phyloP scores from a whole-genome alignment of 1,139 yeast genomes.

The Hansenula anomala region DNA sequence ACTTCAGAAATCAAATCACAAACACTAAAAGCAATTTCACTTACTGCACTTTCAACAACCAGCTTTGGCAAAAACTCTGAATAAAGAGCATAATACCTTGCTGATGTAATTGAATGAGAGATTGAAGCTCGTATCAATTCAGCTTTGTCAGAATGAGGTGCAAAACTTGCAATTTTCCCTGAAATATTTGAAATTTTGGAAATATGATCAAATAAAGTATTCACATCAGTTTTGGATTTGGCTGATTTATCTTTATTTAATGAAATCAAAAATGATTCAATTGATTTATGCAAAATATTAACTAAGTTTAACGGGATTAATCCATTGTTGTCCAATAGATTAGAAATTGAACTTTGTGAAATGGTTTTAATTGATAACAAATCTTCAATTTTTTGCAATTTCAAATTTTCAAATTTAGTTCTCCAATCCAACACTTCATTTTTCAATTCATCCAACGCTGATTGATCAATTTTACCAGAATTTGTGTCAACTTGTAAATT shows the following conservation, averaged over 20 bases:
- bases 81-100: slow-evolving; percentile 71
- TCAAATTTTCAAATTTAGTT: slow-evolving; percentile 17
- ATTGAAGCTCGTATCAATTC: slow-evolving; percentile 60
- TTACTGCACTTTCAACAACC: slow-evolving; percentile 71
- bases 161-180: slow-evolving; percentile 42
- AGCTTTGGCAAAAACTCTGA: slow-evolving; percentile 63
- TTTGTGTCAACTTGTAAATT: background rate
- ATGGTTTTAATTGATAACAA: slow-evolving; percentile 3
- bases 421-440: slow-evolving; percentile 25
- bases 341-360: background rate
- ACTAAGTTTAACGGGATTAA: slow-evolving; percentile 18
- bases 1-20: slow-evolving; percentile 62
- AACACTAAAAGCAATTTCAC: slow-evolving; percentile 69
- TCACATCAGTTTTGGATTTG: slow-evolving; percentile 21
- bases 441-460: slow-evolving; percentile 14
- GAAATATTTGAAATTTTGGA: slow-evolving; percentile 49
- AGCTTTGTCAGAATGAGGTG: slow-evolving; percentile 29
- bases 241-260: slow-evolving; percentile 5
- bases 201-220: slow-evolving; percentile 47
- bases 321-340: slow-evolving; percentile 9
- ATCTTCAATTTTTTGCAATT: slow-evolving; percentile 18
- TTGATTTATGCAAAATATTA: slow-evolving; percentile 11
- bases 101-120: slow-evolving; percentile 71
- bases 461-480: background rate
- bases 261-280: slow-evolving; percentile 13